A percentile compares a stretch with the other conserved stretches of the same genome.
phyloP scores from a whole-genome alignment of 495 filamentous ascomycete species.

The Hyaloscypha variabilis region DNA sequence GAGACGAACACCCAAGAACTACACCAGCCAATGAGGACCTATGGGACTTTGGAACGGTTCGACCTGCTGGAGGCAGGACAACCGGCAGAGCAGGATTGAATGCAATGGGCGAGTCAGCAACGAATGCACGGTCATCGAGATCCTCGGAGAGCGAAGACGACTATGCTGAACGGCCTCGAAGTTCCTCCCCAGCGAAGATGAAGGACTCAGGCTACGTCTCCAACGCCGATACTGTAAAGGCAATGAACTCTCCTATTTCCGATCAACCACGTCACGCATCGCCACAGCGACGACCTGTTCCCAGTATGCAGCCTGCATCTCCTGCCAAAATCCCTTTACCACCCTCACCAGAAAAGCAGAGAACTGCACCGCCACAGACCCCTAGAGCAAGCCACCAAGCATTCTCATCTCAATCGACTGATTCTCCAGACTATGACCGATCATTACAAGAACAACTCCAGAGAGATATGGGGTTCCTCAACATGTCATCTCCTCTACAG shows the following conservation, averaged over 20 bases:
- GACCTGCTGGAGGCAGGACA: slow-evolving; percentile 64
- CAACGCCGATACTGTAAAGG: slow-evolving; percentile 39
- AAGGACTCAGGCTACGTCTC: slow-evolving; percentile 35
- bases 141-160: slow-evolving; percentile 46
- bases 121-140: slow-evolving; percentile 63
- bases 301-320: slow-evolving; percentile 44
- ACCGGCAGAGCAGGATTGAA: slow-evolving; percentile 52
- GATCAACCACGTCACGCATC: slow-evolving; percentile 45
- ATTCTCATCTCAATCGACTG: slow-evolving; percentile 9
- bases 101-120: slow-evolving; percentile 72
- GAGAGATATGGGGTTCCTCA: slow-evolving; percentile 58
- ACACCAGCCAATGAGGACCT: slow-evolving; percentile 72
- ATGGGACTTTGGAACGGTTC: slow-evolving; percentile 95
- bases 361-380: slow-evolving; percentile 41
- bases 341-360: slow-evolving; percentile 49
- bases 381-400: slow-evolving; percentile 35
- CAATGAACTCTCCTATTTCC: slow-evolving; percentile 35
- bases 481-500: slow-evolving; percentile 27
- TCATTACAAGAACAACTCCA: slow-evolving; percentile 62
- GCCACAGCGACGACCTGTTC: slow-evolving; percentile 61
- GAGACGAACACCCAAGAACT: slow-evolving; percentile 39
- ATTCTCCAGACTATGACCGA: slow-evolving; percentile 60
- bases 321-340: slow-evolving; percentile 69
- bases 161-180: slow-evolving; percentile 48
- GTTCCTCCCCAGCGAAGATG: slow-evolving; percentile 44